Evolutionary conservation across 1,284 basidiomycete species (phyloP).

Genomic region (Leccinum idahoense): DNA sequence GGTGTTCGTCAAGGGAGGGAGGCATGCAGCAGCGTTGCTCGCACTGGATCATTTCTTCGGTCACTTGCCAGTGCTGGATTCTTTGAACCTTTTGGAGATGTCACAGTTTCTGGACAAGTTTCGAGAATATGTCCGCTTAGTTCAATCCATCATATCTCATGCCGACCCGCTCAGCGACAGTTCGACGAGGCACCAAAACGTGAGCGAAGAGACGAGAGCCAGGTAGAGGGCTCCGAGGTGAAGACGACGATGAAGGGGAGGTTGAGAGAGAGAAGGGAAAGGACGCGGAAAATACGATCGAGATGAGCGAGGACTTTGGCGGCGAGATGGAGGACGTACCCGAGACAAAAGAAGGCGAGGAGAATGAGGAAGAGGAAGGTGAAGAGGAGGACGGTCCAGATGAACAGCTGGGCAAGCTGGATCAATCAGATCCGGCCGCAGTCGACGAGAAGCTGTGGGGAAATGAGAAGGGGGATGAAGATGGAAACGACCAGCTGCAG

Average conservation of each 20-base stretch:
- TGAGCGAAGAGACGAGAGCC: constrained; percentile 94
- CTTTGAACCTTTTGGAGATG: constrained; percentile 24
- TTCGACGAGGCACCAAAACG: constrained; percentile 55
- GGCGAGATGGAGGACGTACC: constrained; percentile 82
- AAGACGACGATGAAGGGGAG: constrained; percentile 48
- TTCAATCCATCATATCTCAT: constrained; percentile 27
- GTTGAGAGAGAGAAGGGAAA: constrained; percentile 47
- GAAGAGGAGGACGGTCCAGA: constrained; percentile 63
- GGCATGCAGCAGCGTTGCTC: constrained; percentile 17
- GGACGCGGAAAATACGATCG: constrained; percentile 65
- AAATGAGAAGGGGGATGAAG: constrained; percentile 60
- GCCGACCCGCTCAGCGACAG: constrained; percentile 23
- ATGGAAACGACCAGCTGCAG: constrained; percentile 49
- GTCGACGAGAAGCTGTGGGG: constrained; percentile 98
- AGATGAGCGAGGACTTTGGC: constrained; percentile 75
- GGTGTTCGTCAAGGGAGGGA: constrained; percentile 8
- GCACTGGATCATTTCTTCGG: constrained; percentile 24
- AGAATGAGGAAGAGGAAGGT: constrained; percentile 50
- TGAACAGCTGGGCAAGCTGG: constrained; percentile 82
- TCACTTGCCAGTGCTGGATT: constrained; percentile 10
- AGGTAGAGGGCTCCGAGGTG: constrained; percentile 92
- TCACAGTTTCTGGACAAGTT: constrained; percentile 32
- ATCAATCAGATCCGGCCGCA: constrained; percentile 78
- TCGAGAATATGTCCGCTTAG: constrained; percentile 31
- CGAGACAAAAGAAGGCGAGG: constrained; percentile 46